Base-by-base conservation (phyloP, 495 filamentous ascomycete genomes). In the Hypoxylon intermedium region DNA sequence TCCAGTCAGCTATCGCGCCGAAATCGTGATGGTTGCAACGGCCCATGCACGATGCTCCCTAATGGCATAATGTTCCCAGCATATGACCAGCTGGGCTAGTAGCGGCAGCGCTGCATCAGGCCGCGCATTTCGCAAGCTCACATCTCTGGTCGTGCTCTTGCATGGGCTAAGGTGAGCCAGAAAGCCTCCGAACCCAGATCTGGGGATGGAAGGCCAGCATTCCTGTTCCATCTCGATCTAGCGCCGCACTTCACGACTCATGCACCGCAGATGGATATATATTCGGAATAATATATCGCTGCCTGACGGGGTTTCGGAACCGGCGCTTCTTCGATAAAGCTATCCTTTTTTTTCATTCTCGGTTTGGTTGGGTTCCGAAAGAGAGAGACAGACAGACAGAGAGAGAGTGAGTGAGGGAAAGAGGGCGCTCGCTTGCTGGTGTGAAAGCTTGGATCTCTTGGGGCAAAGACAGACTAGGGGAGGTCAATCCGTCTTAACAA, bases 11-110 rank as follows among this genome's bases (percentile, higher is more conserved):
- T 58, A 45, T 21, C 56, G 33, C 19, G 67, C 63, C 65, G 55
- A 55, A 60, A 56, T 56, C 58, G 55, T 69, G 65, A 65, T 71
- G 68, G 68, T 71, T 71, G 68, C 68, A 65, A 59, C 65, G 59
- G 26, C 38, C n/a, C 50, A 67, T 71, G 68, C 68, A 71, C 67
- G 58, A 65, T 67, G 52, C 58, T 62, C 55, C 63, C 54, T 55
- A 64, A 68, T 65, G 65, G 54, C 58, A 68, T 65, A 16, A 52
- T 55, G 44, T 37, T 60, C 48, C 34, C 68, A 70, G 61, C 68
- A 71, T 60, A 66, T 71, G 68, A 68, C 68, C 68, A 54, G 50
- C 59, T 58, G 52, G 64, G 57, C n/a, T 60, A 65, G 65, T 55
- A 54, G 61, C 49, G 49, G 41, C 51, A 21, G 40, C 50, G 51